A percentile compares a stretch with the other conserved stretches of the same genome.
Conservation (phyloP, 75 land plant genomes). For the Pseudotsuga menziesii region DNA sequence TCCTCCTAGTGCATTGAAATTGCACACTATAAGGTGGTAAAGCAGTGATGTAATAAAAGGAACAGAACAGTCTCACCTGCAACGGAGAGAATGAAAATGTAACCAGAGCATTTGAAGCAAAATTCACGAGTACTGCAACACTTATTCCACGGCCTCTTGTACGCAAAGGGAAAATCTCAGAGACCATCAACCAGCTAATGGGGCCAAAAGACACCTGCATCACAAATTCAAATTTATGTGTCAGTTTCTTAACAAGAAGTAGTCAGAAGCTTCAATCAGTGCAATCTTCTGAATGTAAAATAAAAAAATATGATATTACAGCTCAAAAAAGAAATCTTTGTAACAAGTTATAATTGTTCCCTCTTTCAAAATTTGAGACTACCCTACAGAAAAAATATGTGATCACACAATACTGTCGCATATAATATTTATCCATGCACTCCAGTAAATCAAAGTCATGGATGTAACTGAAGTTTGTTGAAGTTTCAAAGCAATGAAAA, state of each 20-base stretch:
- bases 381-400: neutral
- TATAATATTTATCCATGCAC: neutral
- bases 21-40: too few species aligned
- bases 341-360: neutral
- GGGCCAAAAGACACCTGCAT: slow-evolving; percentile 95
- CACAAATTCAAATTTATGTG: slow-evolving; percentile 1
- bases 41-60: too few species aligned
- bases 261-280: neutral
- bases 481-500: neutral
- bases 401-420: neutral
- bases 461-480: neutral
- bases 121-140: slow-evolving; percentile 82
- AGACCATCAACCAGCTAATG: slow-evolving; percentile 97
- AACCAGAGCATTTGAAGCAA: slow-evolving; percentile 91
- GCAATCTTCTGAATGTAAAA: neutral
- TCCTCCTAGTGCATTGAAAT: too few species aligned
- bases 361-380: neutral
- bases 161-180: slow-evolving; percentile 93
- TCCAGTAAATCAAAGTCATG: neutral
- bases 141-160: slow-evolving; percentile 93
- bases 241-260: neutral
- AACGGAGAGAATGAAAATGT: slow-evolving; percentile 92
- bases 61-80: slow-evolving; percentile 31
- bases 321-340: neutral
- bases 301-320: neutral